A percentile compares a stretch with the other conserved stretches of the same genome.
Evolutionary conservation across 352 stramenopile genomes (phyloP).

Genomic region (Phytopythium vexans): DNA sequence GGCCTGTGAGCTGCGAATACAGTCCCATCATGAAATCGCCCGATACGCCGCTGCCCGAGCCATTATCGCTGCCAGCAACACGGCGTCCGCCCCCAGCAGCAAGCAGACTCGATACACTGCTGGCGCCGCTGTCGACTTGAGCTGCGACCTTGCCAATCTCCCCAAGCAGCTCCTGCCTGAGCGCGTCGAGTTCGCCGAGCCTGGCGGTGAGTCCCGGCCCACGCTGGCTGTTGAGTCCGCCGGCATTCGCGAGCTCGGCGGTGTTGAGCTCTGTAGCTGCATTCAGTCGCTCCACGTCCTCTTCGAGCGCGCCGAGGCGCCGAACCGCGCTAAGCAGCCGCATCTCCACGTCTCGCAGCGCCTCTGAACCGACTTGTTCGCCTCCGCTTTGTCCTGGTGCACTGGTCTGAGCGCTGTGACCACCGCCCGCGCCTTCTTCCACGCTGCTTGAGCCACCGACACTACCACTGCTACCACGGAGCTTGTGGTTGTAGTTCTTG

Average conservation of each 20-base stretch:
- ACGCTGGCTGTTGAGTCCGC: too few relatives aligned
- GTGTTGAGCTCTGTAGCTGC: slow-evolving; percentile 17
- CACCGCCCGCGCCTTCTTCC: slow-evolving; percentile 2
- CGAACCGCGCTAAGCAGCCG: slow-evolving; percentile 55
- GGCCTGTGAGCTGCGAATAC: slow-evolving; percentile 54
- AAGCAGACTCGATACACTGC: neutral
- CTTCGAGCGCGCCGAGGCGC: slow-evolving; percentile 50
- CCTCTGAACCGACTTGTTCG: slow-evolving; percentile 15
- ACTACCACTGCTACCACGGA: slow-evolving; percentile 8
- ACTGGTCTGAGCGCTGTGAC: neutral
- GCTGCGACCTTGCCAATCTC: slow-evolving; percentile 49
- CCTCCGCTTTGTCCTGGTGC: slow-evolving; percentile 5
- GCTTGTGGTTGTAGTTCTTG: slow-evolving; percentile 47
- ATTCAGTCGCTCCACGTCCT: slow-evolving; percentile 64
- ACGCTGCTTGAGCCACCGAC: neutral
- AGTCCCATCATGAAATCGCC: slow-evolving; percentile 52
- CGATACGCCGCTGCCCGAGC: slow-evolving; percentile 15
- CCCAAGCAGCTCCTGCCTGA: slow-evolving; percentile 45
- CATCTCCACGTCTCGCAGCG: slow-evolving; percentile 51
- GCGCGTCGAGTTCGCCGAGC: slow-evolving; percentile 36
- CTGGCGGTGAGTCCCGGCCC: neutral
- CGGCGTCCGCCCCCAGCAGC: neutral
- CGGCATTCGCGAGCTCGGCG: slow-evolving; percentile 10
- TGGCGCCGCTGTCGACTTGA: slow-evolving; percentile 10
- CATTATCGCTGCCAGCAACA: slow-evolving; percentile 5